phyloP scores from a whole-genome alignment of 495 filamentous ascomycete genomes.

The Trichoderma reesei region DNA sequence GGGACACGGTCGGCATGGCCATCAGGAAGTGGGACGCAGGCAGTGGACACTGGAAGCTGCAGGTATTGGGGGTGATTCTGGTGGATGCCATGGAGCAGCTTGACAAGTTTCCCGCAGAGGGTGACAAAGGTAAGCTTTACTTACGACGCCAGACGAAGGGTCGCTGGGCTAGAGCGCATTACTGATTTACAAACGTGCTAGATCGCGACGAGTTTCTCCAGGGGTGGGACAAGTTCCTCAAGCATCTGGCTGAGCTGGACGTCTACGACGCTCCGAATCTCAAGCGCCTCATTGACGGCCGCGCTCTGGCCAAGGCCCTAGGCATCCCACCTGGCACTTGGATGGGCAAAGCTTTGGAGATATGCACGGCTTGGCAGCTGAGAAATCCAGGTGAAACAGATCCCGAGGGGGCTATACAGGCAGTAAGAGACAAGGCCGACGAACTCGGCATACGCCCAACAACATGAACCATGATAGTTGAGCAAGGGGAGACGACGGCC shows the following conservation, averaged over 20 bases:
- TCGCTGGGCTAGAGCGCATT: background rate
- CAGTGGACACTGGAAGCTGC: constrained; percentile 61
- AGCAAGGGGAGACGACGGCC: background rate
- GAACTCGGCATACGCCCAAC: constrained; percentile 43
- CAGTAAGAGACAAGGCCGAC: constrained; percentile 42
- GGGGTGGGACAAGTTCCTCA: constrained; percentile 46
- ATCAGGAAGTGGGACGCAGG: constrained; percentile 63
- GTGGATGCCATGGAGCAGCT: constrained; percentile 46
- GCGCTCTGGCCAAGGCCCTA: constrained; percentile 50
- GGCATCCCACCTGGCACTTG: constrained; percentile 60
- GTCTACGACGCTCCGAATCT: constrained; percentile 41
- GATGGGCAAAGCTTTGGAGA: constrained; percentile 62
- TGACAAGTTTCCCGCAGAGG: constrained; percentile 6
- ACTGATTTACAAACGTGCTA: background rate
- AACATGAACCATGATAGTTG: background rate
- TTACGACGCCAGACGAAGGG: constrained; percentile 9
- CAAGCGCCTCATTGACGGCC: constrained; percentile 57
- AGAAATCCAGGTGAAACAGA: constrained; percentile 58
- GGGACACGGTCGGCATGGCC: constrained; percentile 55
- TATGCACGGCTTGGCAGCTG: constrained; percentile 77
- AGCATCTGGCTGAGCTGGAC: constrained; percentile 42
- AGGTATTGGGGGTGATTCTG: constrained; percentile 60
- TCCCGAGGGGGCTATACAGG: constrained; percentile 53
- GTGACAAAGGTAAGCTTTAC: constrained; percentile 15
- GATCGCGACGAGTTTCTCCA: constrained; percentile 26